Conservation (phyloP, 2,329 filamentous ascomycete genomes). For the Talaromyces sp. region DNA sequence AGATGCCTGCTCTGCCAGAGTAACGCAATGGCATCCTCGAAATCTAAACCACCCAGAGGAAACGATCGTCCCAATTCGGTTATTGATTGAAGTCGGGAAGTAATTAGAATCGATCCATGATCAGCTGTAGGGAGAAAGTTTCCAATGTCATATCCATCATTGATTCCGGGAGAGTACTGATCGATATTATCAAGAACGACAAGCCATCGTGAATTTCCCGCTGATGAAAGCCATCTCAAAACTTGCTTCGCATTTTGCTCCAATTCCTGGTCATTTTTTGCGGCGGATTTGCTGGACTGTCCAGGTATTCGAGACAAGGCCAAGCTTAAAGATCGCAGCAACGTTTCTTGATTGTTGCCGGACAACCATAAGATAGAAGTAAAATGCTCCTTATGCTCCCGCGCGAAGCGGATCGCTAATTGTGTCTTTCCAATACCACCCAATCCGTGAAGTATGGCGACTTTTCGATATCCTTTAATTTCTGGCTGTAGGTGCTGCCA, state of each 20-base stretch:
- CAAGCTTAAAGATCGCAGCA: constrained; percentile 24
- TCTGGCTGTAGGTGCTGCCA: background rate
- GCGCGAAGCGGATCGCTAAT: constrained; percentile 6
- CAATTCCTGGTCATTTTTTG: background rate
- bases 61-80: constrained; percentile 35
- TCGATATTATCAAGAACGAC: constrained; percentile 5
- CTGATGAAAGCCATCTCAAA: background rate
- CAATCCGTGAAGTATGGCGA: background rate
- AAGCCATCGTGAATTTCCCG: background rate
- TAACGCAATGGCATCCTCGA: background rate
- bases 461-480: background rate
- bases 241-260: background rate
- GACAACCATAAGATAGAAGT: constrained; percentile 18
- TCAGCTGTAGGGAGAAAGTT: constrained; percentile 20
- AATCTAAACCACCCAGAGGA: constrained; percentile 31
- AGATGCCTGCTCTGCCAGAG: constrained; percentile 5
- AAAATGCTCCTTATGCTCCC: constrained; percentile 19
- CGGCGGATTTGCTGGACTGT: background rate
- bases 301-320: constrained; percentile 18
- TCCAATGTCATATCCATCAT: background rate
- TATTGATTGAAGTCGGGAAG: constrained; percentile 33
- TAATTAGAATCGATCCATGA: constrained; percentile 45
- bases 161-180: background rate
- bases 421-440: background rate
- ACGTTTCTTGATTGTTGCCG: constrained; percentile 22